Evolutionary conservation across 495 filamentous ascomycete species (phyloP).

Genomic region (Penicilliopsis zonata): DNA sequence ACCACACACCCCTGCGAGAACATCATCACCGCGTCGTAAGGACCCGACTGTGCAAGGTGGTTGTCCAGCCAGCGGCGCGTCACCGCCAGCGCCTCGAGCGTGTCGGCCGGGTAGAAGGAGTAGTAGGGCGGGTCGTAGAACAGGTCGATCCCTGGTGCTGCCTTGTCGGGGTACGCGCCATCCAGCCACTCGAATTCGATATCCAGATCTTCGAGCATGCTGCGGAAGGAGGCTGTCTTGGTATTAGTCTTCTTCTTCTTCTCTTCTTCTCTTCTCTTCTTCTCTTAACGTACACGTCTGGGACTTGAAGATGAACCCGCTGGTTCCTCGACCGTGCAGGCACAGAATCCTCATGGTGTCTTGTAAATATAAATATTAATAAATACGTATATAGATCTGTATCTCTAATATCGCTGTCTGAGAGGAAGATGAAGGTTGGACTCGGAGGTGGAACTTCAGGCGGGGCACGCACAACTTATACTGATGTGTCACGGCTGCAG

Average conservation of each 20-base stretch:
- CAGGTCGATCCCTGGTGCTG: slow-evolving; percentile 41
- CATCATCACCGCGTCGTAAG: slow-evolving; percentile 48
- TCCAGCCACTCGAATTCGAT: slow-evolving; percentile 46
- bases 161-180: slow-evolving; percentile 25
- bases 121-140: slow-evolving; percentile 38
- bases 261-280: neutral
- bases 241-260: slow-evolving; percentile 7
- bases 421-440: no score
- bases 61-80: slow-evolving; percentile 34
- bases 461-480: no score
- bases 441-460: no score
- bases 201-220: slow-evolving; percentile 18
- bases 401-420: no score
- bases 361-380: no score
- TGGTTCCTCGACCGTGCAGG: slow-evolving; percentile 53
- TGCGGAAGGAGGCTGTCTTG: slow-evolving; percentile 28
- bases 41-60: slow-evolving; percentile 36
- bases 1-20: slow-evolving; percentile 50
- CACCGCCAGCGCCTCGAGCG: slow-evolving; percentile 19
- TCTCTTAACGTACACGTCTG: slow-evolving; percentile 41
- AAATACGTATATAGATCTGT: no score
- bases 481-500: no score
- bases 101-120: slow-evolving; percentile 33
- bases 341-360: slow-evolving; percentile 47
- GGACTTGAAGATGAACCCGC: slow-evolving; percentile 42